Percentiles rank a stretch among this genome's conserved stretches.
Conservation (phyloP, 345 rosid genomes). For the Heritiera fomes region DNA sequence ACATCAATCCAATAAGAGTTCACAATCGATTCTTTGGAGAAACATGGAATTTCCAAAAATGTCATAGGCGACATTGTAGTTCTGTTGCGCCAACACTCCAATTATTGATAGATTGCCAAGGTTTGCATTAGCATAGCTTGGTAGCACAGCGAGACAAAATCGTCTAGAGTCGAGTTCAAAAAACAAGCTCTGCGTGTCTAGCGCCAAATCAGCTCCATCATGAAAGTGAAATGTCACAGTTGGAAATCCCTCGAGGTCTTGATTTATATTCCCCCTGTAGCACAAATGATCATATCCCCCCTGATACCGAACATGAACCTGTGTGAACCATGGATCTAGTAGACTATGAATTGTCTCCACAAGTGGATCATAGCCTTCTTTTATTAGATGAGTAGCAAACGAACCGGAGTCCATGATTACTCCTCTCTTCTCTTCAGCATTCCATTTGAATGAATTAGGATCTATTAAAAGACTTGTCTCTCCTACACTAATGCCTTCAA, state of each 20-base stretch:
- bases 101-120: too few relatives aligned
- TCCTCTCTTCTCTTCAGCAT: too few relatives aligned
- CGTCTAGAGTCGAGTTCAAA: too few relatives aligned
- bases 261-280: background rate
- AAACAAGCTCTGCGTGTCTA: background rate
- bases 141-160: too few relatives aligned
- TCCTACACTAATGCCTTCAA: conserved; percentile 22
- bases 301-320: too few relatives aligned
- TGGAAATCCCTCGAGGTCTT: conserved; percentile 1
- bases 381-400: background rate
- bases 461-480: conserved; percentile 1
- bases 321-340: background rate
- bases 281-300: too few relatives aligned
- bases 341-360: background rate
- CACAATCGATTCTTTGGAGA: too few relatives aligned
- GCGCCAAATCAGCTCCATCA: conserved; percentile 15
- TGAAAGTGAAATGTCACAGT: conserved; percentile 16
- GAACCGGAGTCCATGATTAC: background rate
- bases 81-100: background rate
- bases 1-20: too few relatives aligned
- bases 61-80: background rate
- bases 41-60: too few relatives aligned
- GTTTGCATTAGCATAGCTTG: too few relatives aligned
- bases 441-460: background rate
- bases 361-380: background rate